phyloP scores from a whole-genome alignment of 768 basidiomycete species.

The Hygrocybe coccinea region DNA sequence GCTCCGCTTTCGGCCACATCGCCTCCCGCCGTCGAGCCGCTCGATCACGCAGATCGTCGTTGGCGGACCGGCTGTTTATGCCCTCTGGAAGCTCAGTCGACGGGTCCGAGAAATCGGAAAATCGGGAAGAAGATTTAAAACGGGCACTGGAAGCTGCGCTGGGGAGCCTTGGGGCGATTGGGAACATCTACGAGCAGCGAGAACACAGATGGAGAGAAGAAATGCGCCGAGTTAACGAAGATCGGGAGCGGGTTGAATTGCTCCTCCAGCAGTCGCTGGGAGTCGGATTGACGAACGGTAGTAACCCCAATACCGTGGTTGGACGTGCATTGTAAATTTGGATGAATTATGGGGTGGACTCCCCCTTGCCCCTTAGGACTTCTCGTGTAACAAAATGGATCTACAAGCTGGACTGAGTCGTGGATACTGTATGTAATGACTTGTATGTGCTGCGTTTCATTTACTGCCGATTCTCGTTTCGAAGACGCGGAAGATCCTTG shows the following conservation, averaged over 20 bases:
- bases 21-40: conserved; percentile 50
- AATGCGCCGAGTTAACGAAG: conserved; percentile 59
- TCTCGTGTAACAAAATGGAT: neutral
- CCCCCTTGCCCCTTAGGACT: neutral
- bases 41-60: conserved; percentile 39
- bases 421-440: neutral
- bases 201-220: conserved; percentile 69
- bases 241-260: conserved; percentile 62
- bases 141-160: conserved; percentile 64
- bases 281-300: conserved; percentile 2
- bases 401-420: neutral
- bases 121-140: conserved; percentile 60
- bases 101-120: conserved; percentile 51
- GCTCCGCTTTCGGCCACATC: conserved; percentile 54
- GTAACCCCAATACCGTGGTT: conserved; percentile 6
- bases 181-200: conserved; percentile 61
- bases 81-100: conserved; percentile 42
- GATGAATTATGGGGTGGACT: neutral
- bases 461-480: neutral
- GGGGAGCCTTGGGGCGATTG: conserved; percentile 58
- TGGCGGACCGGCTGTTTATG: conserved; percentile 47
- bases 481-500: too few species aligned
- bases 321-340: conserved; percentile 7
- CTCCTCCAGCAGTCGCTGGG: conserved; percentile 61
- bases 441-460: neutral